A percentile compares a stretch with the other conserved stretches of the same genome.
Conservation (phyloP, 2,329 filamentous ascomycete genomes). For the Alternaria atra region DNA sequence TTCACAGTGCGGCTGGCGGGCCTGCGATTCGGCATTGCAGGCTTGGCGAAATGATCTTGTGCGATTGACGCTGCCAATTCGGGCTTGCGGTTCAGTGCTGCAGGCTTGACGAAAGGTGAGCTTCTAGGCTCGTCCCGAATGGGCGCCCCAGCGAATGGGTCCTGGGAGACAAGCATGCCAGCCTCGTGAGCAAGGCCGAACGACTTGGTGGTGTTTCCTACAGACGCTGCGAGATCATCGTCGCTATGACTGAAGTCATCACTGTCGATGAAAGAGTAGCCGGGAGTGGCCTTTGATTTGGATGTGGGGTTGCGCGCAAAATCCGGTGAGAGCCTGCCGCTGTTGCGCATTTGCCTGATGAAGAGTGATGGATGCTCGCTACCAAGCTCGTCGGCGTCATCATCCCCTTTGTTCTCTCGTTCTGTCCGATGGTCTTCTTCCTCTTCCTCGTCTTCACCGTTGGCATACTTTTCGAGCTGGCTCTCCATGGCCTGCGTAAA, state of each 20-base stretch:
- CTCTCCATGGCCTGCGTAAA: slow-evolving; percentile 46
- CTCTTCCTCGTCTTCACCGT: slow-evolving; percentile 32
- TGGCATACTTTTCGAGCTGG: slow-evolving; percentile 39
- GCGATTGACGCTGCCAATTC: neutral
- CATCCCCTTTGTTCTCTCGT: slow-evolving; percentile 8
- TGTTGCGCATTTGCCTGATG: slow-evolving; percentile 8
- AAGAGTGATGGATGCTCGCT: slow-evolving; percentile 1
- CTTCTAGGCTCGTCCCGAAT: slow-evolving; percentile 8
- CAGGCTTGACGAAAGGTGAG: slow-evolving; percentile 11
- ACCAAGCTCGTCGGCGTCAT: slow-evolving; percentile 28
- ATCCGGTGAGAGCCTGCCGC: slow-evolving; percentile 16
- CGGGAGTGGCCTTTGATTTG: slow-evolving; percentile 16
- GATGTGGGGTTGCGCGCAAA: neutral
- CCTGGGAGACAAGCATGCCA: slow-evolving; percentile 36
- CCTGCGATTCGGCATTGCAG: slow-evolving; percentile 6
- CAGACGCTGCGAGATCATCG: slow-evolving; percentile 31
- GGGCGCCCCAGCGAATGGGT: slow-evolving; percentile 9
- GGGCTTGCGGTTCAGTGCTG: neutral
- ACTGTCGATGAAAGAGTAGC: slow-evolving; percentile 30
- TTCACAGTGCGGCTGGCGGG: slow-evolving; percentile 8
- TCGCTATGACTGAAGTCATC: slow-evolving; percentile 32
- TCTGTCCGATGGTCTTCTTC: slow-evolving; percentile 14
- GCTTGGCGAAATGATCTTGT: slow-evolving; percentile 7
- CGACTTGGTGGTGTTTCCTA: slow-evolving; percentile 44
- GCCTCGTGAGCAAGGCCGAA: slow-evolving; percentile 46